These are phyloP conservation scores for Immersiella caudata DNA, from an alignment of 495 filamentous ascomycete genomes.

Conservation along the genomic window DNA sequence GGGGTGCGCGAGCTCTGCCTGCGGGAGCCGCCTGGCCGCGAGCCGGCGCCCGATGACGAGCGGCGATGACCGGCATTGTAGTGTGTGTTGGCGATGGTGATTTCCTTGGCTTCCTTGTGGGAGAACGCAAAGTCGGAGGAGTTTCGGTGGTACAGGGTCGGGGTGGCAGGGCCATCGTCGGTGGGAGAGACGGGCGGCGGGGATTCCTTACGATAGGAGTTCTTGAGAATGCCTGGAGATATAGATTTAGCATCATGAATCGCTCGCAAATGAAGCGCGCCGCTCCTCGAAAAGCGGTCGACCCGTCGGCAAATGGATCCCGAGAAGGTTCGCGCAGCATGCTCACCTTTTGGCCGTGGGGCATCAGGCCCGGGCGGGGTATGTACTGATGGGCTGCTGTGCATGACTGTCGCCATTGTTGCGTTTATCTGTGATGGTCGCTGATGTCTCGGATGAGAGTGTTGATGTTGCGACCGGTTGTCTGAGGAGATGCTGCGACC, in stretches of 20 bases:
- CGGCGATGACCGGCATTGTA: slow-evolving; percentile 90
- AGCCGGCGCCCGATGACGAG: slow-evolving; percentile 68
- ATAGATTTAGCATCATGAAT: slow-evolving; percentile 1
- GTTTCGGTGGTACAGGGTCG: slow-evolving; percentile 41
- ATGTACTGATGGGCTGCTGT: slow-evolving; percentile 41
- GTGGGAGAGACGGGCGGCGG: slow-evolving; percentile 56
- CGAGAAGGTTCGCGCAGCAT: not conserved
- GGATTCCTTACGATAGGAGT: slow-evolving; percentile 61
- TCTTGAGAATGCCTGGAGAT: slow-evolving; percentile 86
- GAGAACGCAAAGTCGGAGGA: slow-evolving; percentile 38
- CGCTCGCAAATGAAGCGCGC: not conserved
- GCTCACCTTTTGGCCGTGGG: slow-evolving; percentile 78
- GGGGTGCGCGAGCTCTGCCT: slow-evolving; percentile 63
- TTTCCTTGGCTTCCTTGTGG: slow-evolving; percentile 72
- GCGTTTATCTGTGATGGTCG: slow-evolving; percentile 3
- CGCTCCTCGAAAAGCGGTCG: not conserved
- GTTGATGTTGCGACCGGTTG: not conserved
- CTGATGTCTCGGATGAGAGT: not conserved
- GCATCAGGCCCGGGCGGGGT: slow-evolving; percentile 47
- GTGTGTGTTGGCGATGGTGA: slow-evolving; percentile 90
- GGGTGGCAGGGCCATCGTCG: slow-evolving; percentile 33
- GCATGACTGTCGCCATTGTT: slow-evolving; percentile 44
- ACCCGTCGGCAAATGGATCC: not conserved
- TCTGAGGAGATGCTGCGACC: not conserved
- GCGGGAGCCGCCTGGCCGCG: slow-evolving; percentile 62